Conservation (phyloP, 192 early-diverging fungal species). For the Coemansia sp. region DNA sequence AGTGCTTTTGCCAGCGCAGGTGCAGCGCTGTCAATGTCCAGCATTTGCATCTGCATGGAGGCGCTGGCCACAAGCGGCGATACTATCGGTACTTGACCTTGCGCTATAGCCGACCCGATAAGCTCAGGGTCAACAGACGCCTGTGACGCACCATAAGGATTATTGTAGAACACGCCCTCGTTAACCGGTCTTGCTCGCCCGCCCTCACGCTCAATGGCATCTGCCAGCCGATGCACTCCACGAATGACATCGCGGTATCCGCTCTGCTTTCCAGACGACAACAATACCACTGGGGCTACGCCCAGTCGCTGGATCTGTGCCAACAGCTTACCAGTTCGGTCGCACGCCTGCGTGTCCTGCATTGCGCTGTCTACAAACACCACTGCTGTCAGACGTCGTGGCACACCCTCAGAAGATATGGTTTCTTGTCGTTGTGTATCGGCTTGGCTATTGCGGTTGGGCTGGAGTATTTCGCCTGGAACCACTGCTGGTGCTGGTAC, state of each 20-base stretch:
- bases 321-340: slow-evolving; percentile 40
- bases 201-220: slow-evolving; percentile 73
- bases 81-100: slow-evolving; percentile 67
- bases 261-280: background rate
- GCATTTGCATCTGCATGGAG: slow-evolving; percentile 42
- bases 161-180: slow-evolving; percentile 61
- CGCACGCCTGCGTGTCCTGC: slow-evolving; percentile 4
- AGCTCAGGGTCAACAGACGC: slow-evolving; percentile 53
- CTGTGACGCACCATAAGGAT: slow-evolving; percentile 14
- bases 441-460: background rate
- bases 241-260: slow-evolving; percentile 27
- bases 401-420: slow-evolving; percentile 5
- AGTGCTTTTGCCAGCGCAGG: slow-evolving; percentile 61
- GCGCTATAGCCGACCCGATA: slow-evolving; percentile 62
- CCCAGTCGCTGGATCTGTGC: slow-evolving; percentile 56
- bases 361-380: slow-evolving; percentile 36
- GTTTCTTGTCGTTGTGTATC: background rate
- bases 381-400: slow-evolving; percentile 24
- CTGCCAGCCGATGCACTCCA: slow-evolving; percentile 46
- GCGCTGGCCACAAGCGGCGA: slow-evolving; percentile 58
- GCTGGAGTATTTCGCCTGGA: slow-evolving; percentile 17
- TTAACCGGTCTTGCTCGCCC: slow-evolving; percentile 72
- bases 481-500: slow-evolving; percentile 15
- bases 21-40: slow-evolving; percentile 43
- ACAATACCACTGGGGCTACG: slow-evolving; percentile 44